Evolutionary conservation across 805 yeast genomes (phyloP), one percentile per base, ranked within the genome.

Genomic region (Candida tallmaniae): DNA sequence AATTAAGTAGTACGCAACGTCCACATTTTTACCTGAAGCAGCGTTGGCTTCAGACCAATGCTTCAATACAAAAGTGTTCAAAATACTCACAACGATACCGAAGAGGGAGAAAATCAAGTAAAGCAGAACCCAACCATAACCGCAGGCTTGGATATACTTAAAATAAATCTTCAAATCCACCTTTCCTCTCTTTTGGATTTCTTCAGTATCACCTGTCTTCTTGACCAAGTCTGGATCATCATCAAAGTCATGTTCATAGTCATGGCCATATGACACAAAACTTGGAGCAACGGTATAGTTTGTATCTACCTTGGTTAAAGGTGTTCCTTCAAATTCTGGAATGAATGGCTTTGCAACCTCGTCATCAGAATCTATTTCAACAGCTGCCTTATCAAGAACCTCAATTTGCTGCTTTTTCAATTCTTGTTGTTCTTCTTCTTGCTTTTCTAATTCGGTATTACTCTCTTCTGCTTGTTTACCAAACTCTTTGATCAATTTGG

Each of bases 41-140:
- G 48, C 39, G 33, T 60, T 62, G 21, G 40, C 36, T 35, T 62
- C 65, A 2, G 69, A 61, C 69, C 69, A 63, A 27, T 45, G 41
- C 39, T 58, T 60, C 42, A 62, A 48, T 8, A 59, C 39, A 38
- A 54, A 54, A 29, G 51, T 56, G 22, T 57, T 58, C n/a, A 46
- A 31, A 27, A 56, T 40, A 3, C 40, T 35, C 9, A 46, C 36
- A n/a, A 40, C 32, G 18, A 54, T 48, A 17, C 52, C 48, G 29
- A 41, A 31, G 3, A 47, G 43, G 7, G 54, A 44, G 9, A 51
- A 49, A 5, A 45, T 33, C 29, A 57, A 42, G 36, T 56, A 57
- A 14, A 58, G 34, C 5, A 45, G 35, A 31, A 60, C 39, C 31
- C 45, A 55, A 8, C 39, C 31, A 43, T 47, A 56, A 34, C 58